A percentile compares a stretch with the other conserved stretches of the same genome.
phyloP scores from a whole-genome alignment of 1,284 basidiomycete species.

The Leucoagaricus sp. region DNA sequence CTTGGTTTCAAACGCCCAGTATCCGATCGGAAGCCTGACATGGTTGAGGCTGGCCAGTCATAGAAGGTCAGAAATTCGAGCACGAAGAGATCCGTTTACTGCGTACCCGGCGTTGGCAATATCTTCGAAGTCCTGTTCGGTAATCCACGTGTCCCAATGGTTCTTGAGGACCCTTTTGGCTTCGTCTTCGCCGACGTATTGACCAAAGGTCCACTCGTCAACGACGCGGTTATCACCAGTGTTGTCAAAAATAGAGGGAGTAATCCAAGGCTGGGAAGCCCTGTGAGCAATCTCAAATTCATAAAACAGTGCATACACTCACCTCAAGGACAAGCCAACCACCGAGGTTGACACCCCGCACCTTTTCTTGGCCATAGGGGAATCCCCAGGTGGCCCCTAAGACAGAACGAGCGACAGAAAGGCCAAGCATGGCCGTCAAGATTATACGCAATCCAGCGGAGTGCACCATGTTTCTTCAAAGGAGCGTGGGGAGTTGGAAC shows the following conservation, averaged over 20 bases:
- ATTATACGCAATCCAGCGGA: conserved; percentile 16
- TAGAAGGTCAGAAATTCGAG: not conserved
- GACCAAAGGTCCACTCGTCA: conserved; percentile 87
- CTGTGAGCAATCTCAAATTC: not conserved
- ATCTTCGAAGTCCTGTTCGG: conserved; percentile 69
- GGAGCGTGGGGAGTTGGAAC: conserved; percentile 7
- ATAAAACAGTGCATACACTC: not conserved
- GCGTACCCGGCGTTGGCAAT: conserved; percentile 73
- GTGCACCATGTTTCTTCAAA: conserved; percentile 16
- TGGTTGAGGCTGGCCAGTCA: conserved; percentile 64
- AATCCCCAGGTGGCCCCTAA: conserved; percentile 39
- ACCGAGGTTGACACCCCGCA: conserved; percentile 74
- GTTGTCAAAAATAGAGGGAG: conserved; percentile 82
- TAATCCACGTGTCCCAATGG: conserved; percentile 86
- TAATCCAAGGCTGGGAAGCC: conserved; percentile 68
- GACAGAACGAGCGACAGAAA: conserved; percentile 20
- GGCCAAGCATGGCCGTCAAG: conserved; percentile 16
- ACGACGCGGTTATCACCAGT: conserved; percentile 68
- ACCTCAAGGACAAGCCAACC: conserved; percentile 83
- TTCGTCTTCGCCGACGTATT: conserved; percentile 52
- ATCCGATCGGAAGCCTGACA: conserved; percentile 86
- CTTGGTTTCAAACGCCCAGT: conserved; percentile 87
- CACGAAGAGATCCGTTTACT: not conserved
- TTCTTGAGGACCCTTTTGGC: conserved; percentile 50
- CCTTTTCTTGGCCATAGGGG: conserved; percentile 55